Conservation (phyloP, 257 asterid species). For the Gentiana macrophylla region DNA sequence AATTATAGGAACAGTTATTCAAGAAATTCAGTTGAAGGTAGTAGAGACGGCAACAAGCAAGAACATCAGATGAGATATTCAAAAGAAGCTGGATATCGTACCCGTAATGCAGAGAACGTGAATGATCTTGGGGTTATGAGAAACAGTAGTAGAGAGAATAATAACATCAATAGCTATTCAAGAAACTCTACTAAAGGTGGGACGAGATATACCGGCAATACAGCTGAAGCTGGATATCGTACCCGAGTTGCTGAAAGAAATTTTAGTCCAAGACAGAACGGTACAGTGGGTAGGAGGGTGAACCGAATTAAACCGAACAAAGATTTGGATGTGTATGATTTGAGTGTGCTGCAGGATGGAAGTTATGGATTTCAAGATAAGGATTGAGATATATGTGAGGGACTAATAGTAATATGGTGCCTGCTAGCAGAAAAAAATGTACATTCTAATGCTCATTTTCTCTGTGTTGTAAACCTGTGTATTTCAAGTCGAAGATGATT, state of each 20-base stretch:
- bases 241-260: constrained; percentile 14
- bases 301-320: constrained; percentile 11
- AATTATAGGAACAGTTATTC: no score
- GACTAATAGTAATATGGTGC: neutral
- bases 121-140: no score
- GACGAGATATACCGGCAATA: constrained; percentile 19
- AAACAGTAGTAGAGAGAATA: no score
- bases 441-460: no score
- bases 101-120: no score
- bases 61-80: constrained; percentile 19
- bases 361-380: constrained; percentile 37
- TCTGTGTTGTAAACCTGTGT: no score
- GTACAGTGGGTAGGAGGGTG: constrained; percentile 17
- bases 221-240: constrained; percentile 17
- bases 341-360: constrained; percentile 65
- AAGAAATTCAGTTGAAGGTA: no score
- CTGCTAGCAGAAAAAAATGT: no score
- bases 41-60: no score
- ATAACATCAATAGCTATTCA: no score
- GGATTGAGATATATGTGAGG: neutral
- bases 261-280: constrained; percentile 4
- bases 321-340: constrained; percentile 33
- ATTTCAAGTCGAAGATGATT: no score
- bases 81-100: neutral
- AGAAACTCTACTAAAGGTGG: no score